These are phyloP conservation scores for Albophoma yamanashiensis DNA, from an alignment of 2,329 filamentous ascomycete genomes.

Conservation along the genomic window DNA sequence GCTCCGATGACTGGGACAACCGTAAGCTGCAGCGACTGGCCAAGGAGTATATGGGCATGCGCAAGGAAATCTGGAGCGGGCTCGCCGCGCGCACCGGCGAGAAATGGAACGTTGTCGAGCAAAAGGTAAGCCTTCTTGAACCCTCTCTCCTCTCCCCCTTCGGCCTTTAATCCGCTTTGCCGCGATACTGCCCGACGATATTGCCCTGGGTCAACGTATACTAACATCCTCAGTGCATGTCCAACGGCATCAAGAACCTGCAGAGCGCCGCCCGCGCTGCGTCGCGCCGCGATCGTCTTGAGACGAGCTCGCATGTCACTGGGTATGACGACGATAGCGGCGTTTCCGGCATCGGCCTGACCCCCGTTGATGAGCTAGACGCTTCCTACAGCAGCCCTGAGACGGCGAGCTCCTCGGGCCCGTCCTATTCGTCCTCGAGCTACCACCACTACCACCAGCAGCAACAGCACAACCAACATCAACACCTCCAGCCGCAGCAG, in stretches of 20 bases:
- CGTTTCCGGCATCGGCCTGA: slow-evolving; percentile 51
- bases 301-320: slow-evolving; percentile 25
- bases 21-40: slow-evolving; percentile 65
- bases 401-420: slow-evolving; percentile 27
- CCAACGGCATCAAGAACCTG: slow-evolving; percentile 72
- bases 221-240: slow-evolving; percentile 50
- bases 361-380: slow-evolving; percentile 48
- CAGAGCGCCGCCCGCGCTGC: slow-evolving; percentile 57
- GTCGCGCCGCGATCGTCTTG: slow-evolving; percentile 52
- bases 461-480: slow-evolving; percentile 13
- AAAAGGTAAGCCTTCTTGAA: slow-evolving; percentile 36
- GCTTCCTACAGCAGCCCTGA: slow-evolving; percentile 46
- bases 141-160: too few relatives aligned
- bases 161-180: too few relatives aligned
- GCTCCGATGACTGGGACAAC: slow-evolving; percentile 68
- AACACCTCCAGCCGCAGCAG: slow-evolving; percentile 10
- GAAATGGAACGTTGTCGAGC: slow-evolving; percentile 63
- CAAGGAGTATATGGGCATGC: slow-evolving; percentile 66
- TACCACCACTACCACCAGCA: slow-evolving; percentile 16
- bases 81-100: slow-evolving; percentile 69
- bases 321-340: slow-evolving; percentile 62
- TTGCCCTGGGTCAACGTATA: not conserved
- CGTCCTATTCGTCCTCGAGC: slow-evolving; percentile 7
- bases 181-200: too few relatives aligned
- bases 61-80: slow-evolving; percentile 72